Evolutionary conservation across 129 eudicot genomes (phyloP).

Genomic region (Lactuca saligna): DNA sequence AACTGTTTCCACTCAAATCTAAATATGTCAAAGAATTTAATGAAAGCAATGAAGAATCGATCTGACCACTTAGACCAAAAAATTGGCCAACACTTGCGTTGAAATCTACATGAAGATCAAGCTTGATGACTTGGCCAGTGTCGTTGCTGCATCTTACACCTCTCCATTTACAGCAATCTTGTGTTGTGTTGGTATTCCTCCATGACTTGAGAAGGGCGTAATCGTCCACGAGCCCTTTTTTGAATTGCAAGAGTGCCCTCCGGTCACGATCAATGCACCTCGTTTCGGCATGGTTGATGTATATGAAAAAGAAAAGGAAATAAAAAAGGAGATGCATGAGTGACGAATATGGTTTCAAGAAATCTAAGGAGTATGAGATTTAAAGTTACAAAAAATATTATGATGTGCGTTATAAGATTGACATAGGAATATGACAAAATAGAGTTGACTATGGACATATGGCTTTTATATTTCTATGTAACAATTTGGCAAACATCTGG

Average conservation of each 20-base stretch:
- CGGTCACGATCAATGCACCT: constrained; percentile 26
- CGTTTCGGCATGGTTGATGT: constrained; percentile 2
- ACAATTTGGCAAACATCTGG: too few relatives aligned
- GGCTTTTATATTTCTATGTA: too few relatives aligned
- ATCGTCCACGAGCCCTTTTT: constrained; percentile 17
- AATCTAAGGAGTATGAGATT: too few relatives aligned
- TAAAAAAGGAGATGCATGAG: constrained; percentile 3
- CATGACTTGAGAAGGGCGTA: constrained; percentile 26
- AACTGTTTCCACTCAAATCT: constrained; percentile 1
- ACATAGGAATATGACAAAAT: too few relatives aligned
- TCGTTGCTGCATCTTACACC: constrained; percentile 31
- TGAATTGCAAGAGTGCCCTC: constrained; percentile 33
- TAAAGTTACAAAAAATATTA: too few relatives aligned
- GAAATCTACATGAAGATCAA: constrained; percentile 21
- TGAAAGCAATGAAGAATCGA: constrained; percentile 29
- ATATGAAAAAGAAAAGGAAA: constrained; percentile 9
- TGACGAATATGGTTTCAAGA: too few relatives aligned
- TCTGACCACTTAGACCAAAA: constrained; percentile 27
- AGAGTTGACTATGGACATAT: too few relatives aligned
- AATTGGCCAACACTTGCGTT: neutral
- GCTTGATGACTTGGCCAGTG: constrained; percentile 22
- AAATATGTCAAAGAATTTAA: constrained; percentile 28
- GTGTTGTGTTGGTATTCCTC: constrained; percentile 12
- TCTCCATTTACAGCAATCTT: constrained; percentile 39
- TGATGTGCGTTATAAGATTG: too few relatives aligned